Conservation (phyloP, 2,329 filamentous ascomycete species). For the Harringtonia lauricola region DNA sequence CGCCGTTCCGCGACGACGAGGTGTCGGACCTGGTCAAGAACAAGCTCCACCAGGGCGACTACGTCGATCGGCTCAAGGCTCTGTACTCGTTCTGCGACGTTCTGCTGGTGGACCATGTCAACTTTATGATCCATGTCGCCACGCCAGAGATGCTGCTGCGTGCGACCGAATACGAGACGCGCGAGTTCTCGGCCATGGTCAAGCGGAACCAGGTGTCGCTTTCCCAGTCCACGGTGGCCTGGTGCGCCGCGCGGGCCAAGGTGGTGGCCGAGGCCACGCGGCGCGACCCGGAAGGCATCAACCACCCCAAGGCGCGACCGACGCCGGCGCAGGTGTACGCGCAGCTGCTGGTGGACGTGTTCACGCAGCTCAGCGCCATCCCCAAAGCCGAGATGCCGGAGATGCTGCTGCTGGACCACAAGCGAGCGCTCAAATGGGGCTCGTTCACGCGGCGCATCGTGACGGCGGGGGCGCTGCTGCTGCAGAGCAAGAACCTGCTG, state of each 20-base stretch:
- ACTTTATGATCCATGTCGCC: conserved; percentile 64
- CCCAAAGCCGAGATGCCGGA: conserved; percentile 50
- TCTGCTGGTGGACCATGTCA: conserved; percentile 72
- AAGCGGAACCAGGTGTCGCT: conserved; percentile 31
- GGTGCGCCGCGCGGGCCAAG: conserved; percentile 52
- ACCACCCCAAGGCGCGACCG: conserved; percentile 49
- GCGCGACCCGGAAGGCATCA: conserved; percentile 58
- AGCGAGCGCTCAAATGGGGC: conserved; percentile 48
- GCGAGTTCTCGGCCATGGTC: conserved; percentile 56
- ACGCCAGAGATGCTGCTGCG: conserved; percentile 63
- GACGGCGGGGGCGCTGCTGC: conserved; percentile 60
- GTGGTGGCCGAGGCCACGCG: conserved; percentile 54
- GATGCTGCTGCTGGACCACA: conserved; percentile 58
- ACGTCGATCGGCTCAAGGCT: conserved; percentile 67
- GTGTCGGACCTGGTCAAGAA: conserved; percentile 58
- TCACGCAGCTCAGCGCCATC: conserved; percentile 49
- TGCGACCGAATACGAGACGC: conserved; percentile 62
- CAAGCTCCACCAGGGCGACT: conserved; percentile 46
- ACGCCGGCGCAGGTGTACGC: conserved; percentile 62
- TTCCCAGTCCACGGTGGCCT: conserved; percentile 51
- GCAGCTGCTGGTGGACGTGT: conserved; percentile 64
- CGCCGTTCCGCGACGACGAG: conserved; percentile 68
- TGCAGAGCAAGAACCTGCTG: conserved; percentile 74
- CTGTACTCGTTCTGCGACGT: conserved; percentile 66
- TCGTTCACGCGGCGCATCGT: conserved; percentile 52